phyloP scores from a whole-genome alignment of 228 moss, liverwort and hornwort species.

The Sphagnum magellanicum region DNA sequence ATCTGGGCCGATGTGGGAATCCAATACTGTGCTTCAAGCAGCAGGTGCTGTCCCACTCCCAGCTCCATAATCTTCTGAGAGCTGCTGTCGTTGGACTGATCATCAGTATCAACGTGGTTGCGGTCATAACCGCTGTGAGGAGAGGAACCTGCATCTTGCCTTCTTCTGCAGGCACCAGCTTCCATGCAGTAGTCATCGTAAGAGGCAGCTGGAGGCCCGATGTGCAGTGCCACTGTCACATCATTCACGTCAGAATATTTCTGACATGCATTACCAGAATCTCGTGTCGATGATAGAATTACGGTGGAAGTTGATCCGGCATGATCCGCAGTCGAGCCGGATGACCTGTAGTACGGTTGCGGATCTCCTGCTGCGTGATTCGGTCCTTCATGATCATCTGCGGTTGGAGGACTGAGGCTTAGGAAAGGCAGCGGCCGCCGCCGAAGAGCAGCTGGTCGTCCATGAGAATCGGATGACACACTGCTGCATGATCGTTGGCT shows the following conservation, averaged over 20 bases:
- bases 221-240: slow-evolving; percentile 87
- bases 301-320: not conserved
- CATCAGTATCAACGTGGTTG: slow-evolving; percentile 23
- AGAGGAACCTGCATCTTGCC: slow-evolving; percentile 31
- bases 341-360: no score
- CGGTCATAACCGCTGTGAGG: no score
- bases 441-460: not conserved
- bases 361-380: slow-evolving; percentile 3
- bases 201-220: slow-evolving; percentile 58
- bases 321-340: no score
- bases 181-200: slow-evolving; percentile 46
- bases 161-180: slow-evolving; percentile 27
- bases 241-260: slow-evolving; percentile 76
- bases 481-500: no score
- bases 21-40: slow-evolving; percentile 93
- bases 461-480: no score
- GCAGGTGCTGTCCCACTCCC: slow-evolving; percentile 28
- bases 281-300: not conserved
- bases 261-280: slow-evolving; percentile 52
- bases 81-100: slow-evolving; percentile 19
- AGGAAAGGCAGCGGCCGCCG: slow-evolving; percentile 62
- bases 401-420: slow-evolving; percentile 82
- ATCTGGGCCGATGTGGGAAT: slow-evolving; percentile 96
- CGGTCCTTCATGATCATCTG: slow-evolving; percentile 11
- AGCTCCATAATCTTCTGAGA: not conserved